Percentiles rank a stretch among this genome's conserved stretches.
Evolutionary conservation across 352 stramenopile genomes (phyloP).

Genomic region (Pythium monospermum): DNA sequence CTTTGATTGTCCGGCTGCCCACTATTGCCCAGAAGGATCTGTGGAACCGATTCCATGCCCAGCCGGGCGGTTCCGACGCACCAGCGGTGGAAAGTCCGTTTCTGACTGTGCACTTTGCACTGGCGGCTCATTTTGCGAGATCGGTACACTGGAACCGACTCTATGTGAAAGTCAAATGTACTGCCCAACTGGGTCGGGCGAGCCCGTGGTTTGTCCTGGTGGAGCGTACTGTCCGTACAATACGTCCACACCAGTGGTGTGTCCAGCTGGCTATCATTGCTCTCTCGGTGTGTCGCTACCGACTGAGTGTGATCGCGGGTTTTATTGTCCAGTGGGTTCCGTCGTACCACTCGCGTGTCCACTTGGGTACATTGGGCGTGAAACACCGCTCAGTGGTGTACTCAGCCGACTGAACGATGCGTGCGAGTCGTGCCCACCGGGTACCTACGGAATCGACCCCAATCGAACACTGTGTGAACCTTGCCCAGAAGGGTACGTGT

Average conservation of each 20-base stretch:
- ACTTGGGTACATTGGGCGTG: slow-evolving; percentile 59
- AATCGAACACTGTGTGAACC: slow-evolving; percentile 63
- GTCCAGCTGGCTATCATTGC: slow-evolving; percentile 78
- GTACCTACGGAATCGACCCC: slow-evolving; percentile 76
- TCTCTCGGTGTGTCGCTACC: slow-evolving; percentile 25
- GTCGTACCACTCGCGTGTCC: slow-evolving; percentile 63
- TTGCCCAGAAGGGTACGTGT: slow-evolving; percentile 84
- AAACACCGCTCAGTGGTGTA: slow-evolving; percentile 41
- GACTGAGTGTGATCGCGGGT: slow-evolving; percentile 40
- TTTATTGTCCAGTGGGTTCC: slow-evolving; percentile 70
- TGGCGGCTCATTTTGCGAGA: slow-evolving; percentile 54
- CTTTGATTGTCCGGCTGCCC: slow-evolving; percentile 66
- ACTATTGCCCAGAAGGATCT: slow-evolving; percentile 60
- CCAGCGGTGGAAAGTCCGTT: slow-evolving; percentile 28
- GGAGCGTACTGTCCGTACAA: slow-evolving; percentile 79
- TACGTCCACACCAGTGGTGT: slow-evolving; percentile 42
- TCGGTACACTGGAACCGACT: slow-evolving; percentile 35
- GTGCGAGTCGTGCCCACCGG: slow-evolving; percentile 71
- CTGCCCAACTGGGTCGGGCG: slow-evolving; percentile 50
- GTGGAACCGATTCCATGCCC: slow-evolving; percentile 34
- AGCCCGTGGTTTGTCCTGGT: slow-evolving; percentile 45
- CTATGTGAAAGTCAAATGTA: slow-evolving; percentile 54
- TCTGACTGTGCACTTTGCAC: slow-evolving; percentile 46
- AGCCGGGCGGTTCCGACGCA: slow-evolving; percentile 35
- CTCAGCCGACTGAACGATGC: slow-evolving; percentile 45